Evolutionary conservation across 2,329 filamentous ascomycete genomes (phyloP).

Genomic region (Lecanicillium sp.): DNA sequence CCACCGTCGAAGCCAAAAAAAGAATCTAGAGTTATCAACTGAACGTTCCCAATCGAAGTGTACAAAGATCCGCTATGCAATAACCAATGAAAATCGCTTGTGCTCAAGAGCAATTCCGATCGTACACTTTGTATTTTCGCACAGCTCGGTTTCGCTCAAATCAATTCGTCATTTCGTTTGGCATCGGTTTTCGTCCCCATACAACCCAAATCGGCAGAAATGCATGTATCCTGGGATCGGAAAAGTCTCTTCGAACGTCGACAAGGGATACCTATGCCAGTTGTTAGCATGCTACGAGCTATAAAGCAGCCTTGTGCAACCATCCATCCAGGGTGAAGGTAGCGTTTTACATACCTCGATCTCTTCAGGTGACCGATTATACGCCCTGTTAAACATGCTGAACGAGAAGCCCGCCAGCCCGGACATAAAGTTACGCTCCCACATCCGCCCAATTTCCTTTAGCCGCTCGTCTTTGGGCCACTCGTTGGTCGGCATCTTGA

Average conservation of each 20-base stretch:
- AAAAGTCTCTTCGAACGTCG: constrained; percentile 42
- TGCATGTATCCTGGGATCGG: constrained; percentile 40
- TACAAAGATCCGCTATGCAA: no score
- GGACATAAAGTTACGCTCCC: constrained; percentile 37
- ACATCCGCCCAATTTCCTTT: constrained; percentile 39
- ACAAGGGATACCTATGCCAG: constrained; percentile 39
- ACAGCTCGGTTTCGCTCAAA: no score
- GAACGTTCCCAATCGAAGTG: no score
- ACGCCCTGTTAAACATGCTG: constrained; percentile 34
- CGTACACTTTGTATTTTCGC: no score
- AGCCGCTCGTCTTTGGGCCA: constrained; percentile 44
- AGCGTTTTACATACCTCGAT: constrained; percentile 38
- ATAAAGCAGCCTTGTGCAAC: background rate
- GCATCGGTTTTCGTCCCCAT: constrained; percentile 44
- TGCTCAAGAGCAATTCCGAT: no score
- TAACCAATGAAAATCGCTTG: no score
- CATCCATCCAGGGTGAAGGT: background rate
- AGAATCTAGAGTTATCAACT: no score
- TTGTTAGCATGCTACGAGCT: constrained; percentile 13
- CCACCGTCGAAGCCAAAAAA: no score
- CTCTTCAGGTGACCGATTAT: constrained; percentile 36
- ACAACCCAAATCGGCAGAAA: constrained; percentile 46
- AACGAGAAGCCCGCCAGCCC: constrained; percentile 41
- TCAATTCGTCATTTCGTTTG: constrained; percentile 21
- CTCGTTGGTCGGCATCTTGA: constrained; percentile 48